Base-by-base conservation (phyloP, 2,329 filamentous ascomycete genomes). In the Trichophyton rubrum region DNA sequence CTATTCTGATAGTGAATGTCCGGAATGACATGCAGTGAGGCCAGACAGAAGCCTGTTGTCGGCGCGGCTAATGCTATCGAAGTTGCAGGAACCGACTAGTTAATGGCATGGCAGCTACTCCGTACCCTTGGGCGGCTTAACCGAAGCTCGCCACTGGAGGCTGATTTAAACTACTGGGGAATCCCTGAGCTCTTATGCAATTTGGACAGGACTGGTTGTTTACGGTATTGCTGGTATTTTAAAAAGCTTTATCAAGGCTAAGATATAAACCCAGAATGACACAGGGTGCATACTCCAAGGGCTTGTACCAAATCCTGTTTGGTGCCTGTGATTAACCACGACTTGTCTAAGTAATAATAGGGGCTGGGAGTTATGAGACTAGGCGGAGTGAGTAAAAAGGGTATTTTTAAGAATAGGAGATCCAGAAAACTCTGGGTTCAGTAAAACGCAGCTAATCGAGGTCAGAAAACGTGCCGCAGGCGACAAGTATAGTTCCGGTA, bases 351-450 rank as follows among this genome's bases (percentile, higher is more conserved):
- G 9, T 51, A 30, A 22, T 51, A 30, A 3, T 51, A 6, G 20
- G 13, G 40, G 2, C 40, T 11, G 20, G 45, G 43, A 64, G 62
- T 47, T 15, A 45, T 4, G 3, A 8, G 22, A 15, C 60, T 53
- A 64, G 33, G 56, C 41, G 9, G 47, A 60, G 56, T 64, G 62
- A 11, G 56, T 59, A 71, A 95, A 93, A 58, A 96, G 79, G 70
- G 96, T 96, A 61, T 95, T 90, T 71, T 93, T 95, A 49, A 96
- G 79, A 1, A 96, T 84, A 0, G 90, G 89, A n/a, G 89, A 93
- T 9, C 88, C 88, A 38, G 90, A 89, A 70, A 96, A 96, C 72
- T 96, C 90, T 0, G 92, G 92, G 72, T 96, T 96, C 33, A 96
- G 77, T 65, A 97, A 76, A 63, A 96, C 86, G 75, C 91, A 96